Conservation (phyloP, 345 rosid genomes). For the Hibiscus tridactylites region DNA sequence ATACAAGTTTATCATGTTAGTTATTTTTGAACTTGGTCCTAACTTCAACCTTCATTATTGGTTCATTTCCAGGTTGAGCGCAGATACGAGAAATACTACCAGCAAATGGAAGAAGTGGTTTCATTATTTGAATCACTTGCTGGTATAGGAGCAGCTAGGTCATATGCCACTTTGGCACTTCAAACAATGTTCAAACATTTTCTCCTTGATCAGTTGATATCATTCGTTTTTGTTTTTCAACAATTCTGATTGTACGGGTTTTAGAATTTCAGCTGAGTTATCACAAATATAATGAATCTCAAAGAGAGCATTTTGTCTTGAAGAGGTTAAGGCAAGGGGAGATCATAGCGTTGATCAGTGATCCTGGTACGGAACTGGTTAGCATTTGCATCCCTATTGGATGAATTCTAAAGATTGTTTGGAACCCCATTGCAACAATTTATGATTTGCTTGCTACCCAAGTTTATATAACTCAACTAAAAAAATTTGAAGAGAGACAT, state of each 20-base stretch:
- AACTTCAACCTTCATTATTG: not conserved
- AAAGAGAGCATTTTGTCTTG: too few relatives aligned
- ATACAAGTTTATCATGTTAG: not conserved
- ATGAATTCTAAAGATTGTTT: too few relatives aligned
- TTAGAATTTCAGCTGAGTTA: too few relatives aligned
- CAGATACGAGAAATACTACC: conserved; percentile 56
- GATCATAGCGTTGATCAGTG: too few relatives aligned
- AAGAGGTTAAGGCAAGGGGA: too few relatives aligned
- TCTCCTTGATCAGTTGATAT: too few relatives aligned
- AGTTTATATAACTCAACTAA: conserved; percentile 16
- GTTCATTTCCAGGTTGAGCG: conserved; percentile 45
- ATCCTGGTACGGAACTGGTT: too few relatives aligned
- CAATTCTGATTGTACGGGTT: too few relatives aligned
- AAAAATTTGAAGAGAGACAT: conserved; percentile 39
- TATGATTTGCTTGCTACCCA: not conserved
- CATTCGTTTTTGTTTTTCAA: too few relatives aligned
- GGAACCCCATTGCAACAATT: not conserved
- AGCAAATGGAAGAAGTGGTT: conserved; percentile 56
- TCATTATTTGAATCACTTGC: conserved; percentile 62
- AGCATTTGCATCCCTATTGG: too few relatives aligned
- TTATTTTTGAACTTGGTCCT: not conserved
- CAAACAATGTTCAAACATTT: conserved; percentile 93
- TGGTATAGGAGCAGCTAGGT: conserved; percentile 64
- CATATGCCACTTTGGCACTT: conserved; percentile 67
- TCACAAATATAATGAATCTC: too few relatives aligned